Conservation (phyloP, 2,329 filamentous ascomycete species). For the Fusarium devonianum region DNA sequence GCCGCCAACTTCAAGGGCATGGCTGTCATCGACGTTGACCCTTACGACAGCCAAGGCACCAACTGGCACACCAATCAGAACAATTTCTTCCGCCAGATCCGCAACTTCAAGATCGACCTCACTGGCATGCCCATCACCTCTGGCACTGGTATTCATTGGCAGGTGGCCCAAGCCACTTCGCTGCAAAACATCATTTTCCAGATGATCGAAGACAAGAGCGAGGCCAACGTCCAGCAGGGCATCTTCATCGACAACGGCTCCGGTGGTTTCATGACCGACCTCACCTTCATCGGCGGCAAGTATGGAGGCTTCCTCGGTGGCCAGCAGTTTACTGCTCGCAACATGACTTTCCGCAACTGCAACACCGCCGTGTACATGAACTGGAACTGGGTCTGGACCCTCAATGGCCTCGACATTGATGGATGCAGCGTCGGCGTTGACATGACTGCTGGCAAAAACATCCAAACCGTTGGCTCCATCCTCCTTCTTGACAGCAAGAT, state of each 20-base stretch:
- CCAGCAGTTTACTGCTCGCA: conserved; percentile 87
- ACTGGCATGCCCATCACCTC: conserved; percentile 66
- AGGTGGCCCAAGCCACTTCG: conserved; percentile 83
- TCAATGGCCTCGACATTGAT: conserved; percentile 79
- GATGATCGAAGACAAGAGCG: conserved; percentile 72
- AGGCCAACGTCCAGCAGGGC: conserved; percentile 73
- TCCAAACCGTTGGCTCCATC: conserved; percentile 79
- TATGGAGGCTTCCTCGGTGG: conserved; percentile 82
- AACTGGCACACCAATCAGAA: conserved; percentile 84
- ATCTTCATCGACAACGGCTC: conserved; percentile 88
- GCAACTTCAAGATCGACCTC: conserved; percentile 82
- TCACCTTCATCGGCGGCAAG: conserved; percentile 83
- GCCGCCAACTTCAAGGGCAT: conserved; percentile 78
- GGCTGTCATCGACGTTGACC: conserved; percentile 87
- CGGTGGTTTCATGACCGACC: conserved; percentile 82
- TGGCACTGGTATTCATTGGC: conserved; percentile 82
- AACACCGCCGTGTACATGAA: conserved; percentile 87
- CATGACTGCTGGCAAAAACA: conserved; percentile 71
- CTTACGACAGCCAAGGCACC: conserved; percentile 72
- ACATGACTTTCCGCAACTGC: conserved; percentile 82
- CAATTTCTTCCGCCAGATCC: conserved; percentile 85
- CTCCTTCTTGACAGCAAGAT: conserved; percentile 83
- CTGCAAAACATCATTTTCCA: conserved; percentile 84
- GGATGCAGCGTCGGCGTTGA: conserved; percentile 79
- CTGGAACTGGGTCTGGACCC: conserved; percentile 90